Percentiles rank a stretch among this genome's conserved stretches.
These are phyloP conservation scores for Cryptosporidium viatorum DNA, from an alignment of 169 alveolate species.

Conservation along the genomic window DNA sequence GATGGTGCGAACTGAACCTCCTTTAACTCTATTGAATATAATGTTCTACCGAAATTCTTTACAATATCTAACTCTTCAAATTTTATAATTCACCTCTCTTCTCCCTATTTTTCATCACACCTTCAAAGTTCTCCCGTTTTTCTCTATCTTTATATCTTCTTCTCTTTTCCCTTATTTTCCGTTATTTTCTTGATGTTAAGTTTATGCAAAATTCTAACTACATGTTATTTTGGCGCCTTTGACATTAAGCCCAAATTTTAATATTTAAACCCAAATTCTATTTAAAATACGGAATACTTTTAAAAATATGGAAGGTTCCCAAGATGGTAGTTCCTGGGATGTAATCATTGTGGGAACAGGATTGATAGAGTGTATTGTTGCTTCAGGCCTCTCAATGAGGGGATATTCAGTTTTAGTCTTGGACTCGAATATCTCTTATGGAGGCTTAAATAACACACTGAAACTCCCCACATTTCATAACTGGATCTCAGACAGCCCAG, in stretches of 20 bases:
- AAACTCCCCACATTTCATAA: slow-evolving; percentile 9
- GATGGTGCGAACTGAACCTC: slow-evolving; percentile 47
- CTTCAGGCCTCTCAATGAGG: slow-evolving; percentile 58
- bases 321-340: slow-evolving; percentile 44
- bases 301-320: background rate
- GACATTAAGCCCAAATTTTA: background rate
- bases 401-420: slow-evolving; percentile 48
- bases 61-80: background rate
- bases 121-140: background rate
- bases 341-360: slow-evolving; percentile 55
- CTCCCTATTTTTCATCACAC: background rate
- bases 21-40: background rate
- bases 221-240: slow-evolving; percentile 8
- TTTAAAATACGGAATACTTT: background rate
- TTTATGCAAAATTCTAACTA: background rate
- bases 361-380: slow-evolving; percentile 51
- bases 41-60: background rate
- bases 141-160: background rate
- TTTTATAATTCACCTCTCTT: background rate
- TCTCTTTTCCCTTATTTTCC: background rate
- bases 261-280: background rate
- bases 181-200: background rate
- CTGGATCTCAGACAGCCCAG: slow-evolving; percentile 24
- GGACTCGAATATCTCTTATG: slow-evolving; percentile 47
- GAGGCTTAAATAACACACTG: slow-evolving; percentile 36